Conservation (phyloP, 345 rosid species). For the Corchorus olitorius region DNA sequence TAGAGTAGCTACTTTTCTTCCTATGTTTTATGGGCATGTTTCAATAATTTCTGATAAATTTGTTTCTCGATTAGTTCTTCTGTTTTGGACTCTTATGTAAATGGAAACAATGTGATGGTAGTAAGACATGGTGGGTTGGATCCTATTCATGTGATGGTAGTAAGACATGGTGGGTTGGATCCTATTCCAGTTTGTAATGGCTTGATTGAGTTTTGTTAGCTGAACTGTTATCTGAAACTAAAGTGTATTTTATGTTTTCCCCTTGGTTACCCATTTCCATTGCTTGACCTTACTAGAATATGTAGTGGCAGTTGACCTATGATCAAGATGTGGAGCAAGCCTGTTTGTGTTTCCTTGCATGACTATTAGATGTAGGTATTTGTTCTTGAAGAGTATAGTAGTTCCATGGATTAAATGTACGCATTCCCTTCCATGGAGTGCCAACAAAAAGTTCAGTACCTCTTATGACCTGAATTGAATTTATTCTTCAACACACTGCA, state of each 20-base stretch:
- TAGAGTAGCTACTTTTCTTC: not conserved
- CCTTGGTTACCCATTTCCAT: not conserved
- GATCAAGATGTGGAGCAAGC: constrained; percentile 4
- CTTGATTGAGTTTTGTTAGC: not conserved
- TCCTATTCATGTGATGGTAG: not conserved
- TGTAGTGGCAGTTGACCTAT: not conserved
- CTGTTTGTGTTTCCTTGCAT: too few relatives aligned
- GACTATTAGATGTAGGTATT: too few relatives aligned
- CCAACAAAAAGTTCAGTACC: not conserved
- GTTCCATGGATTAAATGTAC: too few relatives aligned
- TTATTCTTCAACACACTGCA: not conserved
- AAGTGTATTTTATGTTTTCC: not conserved
- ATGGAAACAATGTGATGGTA: not conserved
- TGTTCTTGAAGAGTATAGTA: too few relatives aligned
- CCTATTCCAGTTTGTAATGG: not conserved
- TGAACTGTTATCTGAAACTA: constrained; percentile 3
- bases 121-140: not conserved
- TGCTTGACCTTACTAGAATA: not conserved
- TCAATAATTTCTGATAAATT: not conserved
- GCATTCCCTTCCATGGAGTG: not conserved
- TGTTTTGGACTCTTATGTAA: not conserved
- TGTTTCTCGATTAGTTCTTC: not conserved
- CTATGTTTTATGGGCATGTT: not conserved
- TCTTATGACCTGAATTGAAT: not conserved
- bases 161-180: not conserved